Evolutionary conservation across 345 rosid genomes (phyloP).

Genomic region (Eucalyptus leucophloia): DNA sequence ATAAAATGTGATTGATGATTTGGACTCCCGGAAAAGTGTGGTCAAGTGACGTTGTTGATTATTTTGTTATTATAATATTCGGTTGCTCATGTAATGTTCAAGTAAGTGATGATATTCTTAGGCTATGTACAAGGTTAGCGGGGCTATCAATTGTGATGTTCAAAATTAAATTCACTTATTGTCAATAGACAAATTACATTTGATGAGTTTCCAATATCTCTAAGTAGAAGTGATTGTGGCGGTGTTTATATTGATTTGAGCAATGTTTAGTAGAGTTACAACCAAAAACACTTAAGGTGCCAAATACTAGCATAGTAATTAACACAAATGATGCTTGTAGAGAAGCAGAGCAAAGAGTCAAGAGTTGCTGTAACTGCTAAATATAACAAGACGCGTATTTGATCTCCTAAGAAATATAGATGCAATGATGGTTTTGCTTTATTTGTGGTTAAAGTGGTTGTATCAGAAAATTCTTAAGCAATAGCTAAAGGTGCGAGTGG

Average conservation of each 20-base stretch:
- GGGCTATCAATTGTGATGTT: no score
- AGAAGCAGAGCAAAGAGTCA: fast-evolving
- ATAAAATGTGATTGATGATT: no score
- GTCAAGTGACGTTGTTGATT: no score
- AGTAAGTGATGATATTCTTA: no score
- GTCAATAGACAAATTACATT: background rate
- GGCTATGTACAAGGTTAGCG: no score
- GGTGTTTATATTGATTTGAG: background rate
- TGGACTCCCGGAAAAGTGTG: no score
- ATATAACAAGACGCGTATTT: background rate
- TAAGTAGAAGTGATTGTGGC: background rate
- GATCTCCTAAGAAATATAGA: background rate
- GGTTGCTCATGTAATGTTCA: no score
- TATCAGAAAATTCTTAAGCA: background rate
- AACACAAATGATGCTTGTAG: fast-evolving
- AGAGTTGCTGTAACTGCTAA: background rate
- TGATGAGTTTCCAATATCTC: background rate
- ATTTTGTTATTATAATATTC: no score
- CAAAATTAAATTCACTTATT: background rate
- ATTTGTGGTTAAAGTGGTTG: background rate
- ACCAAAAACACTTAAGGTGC: background rate
- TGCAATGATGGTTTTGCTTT: fast-evolving
- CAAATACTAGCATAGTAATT: background rate
- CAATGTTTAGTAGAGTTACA: background rate
- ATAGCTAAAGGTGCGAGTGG: background rate